Conservation (phyloP, 176 grass and related monocot genomes). For the Miscanthus lutarioriparius region DNA sequence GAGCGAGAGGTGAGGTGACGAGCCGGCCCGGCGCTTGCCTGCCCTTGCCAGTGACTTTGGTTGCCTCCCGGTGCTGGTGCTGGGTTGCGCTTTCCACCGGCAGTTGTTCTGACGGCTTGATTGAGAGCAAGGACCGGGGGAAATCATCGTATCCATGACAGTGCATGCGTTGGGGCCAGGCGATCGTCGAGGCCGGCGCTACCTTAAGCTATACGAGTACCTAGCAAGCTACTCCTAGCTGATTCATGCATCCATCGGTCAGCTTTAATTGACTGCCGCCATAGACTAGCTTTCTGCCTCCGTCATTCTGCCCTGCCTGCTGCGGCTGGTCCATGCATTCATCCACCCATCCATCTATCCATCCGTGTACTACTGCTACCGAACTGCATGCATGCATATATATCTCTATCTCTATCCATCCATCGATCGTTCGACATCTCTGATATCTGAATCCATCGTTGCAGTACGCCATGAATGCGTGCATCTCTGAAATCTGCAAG, state of each 20-base stretch:
- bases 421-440: neutral
- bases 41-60: conserved; percentile 3
- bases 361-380: neutral
- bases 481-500: neutral
- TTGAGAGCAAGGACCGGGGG: neutral
- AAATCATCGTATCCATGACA: neutral
- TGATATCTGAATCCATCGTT: no score
- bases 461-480: neutral
- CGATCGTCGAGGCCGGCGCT: conserved; percentile 7
- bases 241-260: neutral
- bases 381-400: neutral
- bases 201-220: neutral
- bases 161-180: neutral
- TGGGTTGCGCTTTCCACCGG: conserved; percentile 30
- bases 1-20: neutral
- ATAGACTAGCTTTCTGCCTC: conserved; percentile 20
- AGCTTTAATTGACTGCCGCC: neutral
- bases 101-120: conserved; percentile 18
- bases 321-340: neutral
- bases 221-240: neutral
- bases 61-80: neutral
- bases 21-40: no score
- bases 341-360: neutral
- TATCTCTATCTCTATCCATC: neutral
- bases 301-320: neutral